Evolutionary conservation across 2,329 filamentous ascomycete genomes (phyloP).

Genomic region (Colletotrichum plurivorum): DNA sequence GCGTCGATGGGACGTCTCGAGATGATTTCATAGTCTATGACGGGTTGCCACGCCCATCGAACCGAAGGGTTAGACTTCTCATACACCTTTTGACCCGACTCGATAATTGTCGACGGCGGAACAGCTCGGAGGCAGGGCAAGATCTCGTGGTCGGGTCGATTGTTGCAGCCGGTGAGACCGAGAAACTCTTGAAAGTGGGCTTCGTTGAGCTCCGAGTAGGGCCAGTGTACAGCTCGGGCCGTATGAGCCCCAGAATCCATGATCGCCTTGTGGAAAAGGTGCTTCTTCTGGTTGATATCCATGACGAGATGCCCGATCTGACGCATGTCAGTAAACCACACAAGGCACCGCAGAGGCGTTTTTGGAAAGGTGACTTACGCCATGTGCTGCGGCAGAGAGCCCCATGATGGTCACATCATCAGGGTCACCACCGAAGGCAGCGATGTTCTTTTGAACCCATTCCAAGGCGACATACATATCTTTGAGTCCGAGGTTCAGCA

Average conservation of each 20-base stretch:
- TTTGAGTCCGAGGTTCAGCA: constrained; percentile 67
- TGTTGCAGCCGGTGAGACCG: constrained; percentile 46
- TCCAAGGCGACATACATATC: constrained; percentile 63
- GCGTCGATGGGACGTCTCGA: constrained; percentile 48
- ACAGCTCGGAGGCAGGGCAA: constrained; percentile 45
- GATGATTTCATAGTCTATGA: constrained; percentile 48
- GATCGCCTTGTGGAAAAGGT: constrained; percentile 50
- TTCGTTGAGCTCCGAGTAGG: constrained; percentile 45
- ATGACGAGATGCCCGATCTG: constrained; percentile 50
- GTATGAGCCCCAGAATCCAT: constrained; percentile 51
- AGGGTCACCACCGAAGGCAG: constrained; percentile 64
- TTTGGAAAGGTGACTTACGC: constrained; percentile 39
- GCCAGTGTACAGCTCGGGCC: constrained; percentile 47
- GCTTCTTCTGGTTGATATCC: constrained; percentile 50
- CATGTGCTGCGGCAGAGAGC: constrained; percentile 52
- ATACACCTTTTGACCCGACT: constrained; percentile 48
- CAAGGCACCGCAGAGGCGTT: background rate
- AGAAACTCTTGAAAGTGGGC: constrained; percentile 49
- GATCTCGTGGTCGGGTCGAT: constrained; percentile 42
- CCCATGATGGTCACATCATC: constrained; percentile 64
- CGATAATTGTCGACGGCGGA: constrained; percentile 45
- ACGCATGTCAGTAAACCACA: background rate
- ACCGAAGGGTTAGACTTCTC: constrained; percentile 46
- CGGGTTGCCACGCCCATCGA: constrained; percentile 51
- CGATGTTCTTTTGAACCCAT: constrained; percentile 68